phyloP scores from a whole-genome alignment of 75 land plant species.

The Pinus albicaulis region DNA sequence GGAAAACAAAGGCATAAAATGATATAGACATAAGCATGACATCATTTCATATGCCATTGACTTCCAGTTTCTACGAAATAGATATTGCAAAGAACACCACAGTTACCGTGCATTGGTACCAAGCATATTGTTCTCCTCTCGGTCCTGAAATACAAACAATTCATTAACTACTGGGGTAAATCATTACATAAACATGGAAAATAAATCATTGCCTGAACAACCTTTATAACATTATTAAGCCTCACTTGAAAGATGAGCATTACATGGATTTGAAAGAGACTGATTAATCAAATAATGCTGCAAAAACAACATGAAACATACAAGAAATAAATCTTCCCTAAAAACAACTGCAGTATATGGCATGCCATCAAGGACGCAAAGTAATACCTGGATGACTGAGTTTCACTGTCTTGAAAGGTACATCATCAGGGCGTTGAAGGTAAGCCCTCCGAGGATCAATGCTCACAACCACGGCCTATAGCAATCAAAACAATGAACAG shows the following conservation, averaged over 20 bases:
- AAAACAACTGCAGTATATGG: background rate
- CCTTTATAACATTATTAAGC: background rate
- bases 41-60: background rate
- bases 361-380: constrained; percentile 1
- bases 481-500: background rate
- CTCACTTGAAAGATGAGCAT: background rate
- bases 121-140: constrained; percentile 87
- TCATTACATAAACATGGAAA: too few species aligned
- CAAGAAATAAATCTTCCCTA: background rate
- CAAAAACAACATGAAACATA: background rate
- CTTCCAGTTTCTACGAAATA: background rate
- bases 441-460: constrained; percentile 97
- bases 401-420: constrained; percentile 66
- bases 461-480: constrained; percentile 98
- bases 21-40: background rate
- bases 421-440: constrained; percentile 66
- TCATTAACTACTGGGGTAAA: too few species aligned
- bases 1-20: background rate
- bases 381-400: constrained; percentile 58
- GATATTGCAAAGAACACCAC: background rate
- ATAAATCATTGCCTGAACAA: too few species aligned
- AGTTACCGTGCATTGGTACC: constrained; percentile 99
- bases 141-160: constrained; percentile 58
- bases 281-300: background rate
- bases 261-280: constrained; percentile 1